Base-by-base conservation (phyloP, 2,329 filamentous ascomycete species). In the Xylariomycetidae sp. region DNA sequence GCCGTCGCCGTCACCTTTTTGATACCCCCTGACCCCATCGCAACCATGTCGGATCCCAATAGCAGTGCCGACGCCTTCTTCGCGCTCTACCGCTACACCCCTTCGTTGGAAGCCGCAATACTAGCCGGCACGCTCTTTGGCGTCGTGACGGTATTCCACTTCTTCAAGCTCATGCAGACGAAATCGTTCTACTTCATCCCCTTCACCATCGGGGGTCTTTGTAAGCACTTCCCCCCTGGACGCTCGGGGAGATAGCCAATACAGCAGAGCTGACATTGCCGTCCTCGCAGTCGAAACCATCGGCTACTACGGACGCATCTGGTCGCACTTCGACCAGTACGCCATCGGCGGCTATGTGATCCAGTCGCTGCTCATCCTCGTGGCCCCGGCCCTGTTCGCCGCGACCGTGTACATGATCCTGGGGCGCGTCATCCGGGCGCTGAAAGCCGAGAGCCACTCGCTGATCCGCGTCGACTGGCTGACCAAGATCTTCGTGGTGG, bases 401-500 rank as follows among this genome's bases (percentile, higher is more conserved):
- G 58, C 58, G 4, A 51, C 52, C 5, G 55, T 61, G 26, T 61
- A 61, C 45, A 61, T 61, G 57, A 47, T 52, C 17, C 56, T 61
- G 18, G 56, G 56, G 10, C 50, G 58, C 7, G 28, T 59, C 13
- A 49, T 57, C 14, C 31, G 34, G 1, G 44, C 49, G 13, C 50
- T 55, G 8, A 12, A 8, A 8, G 39, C 39, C 17, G 32, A 42
- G 22, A 7, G 18, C 16, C 31, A 32, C 14, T 37, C 35, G 12
- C 10, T 42, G 12, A 31, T 44, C 14, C 36, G 32, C n/a, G 22
- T 37, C 19, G 10, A 28, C 4, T 63, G 59, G 56, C 45, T 70
- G 6, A 69, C 66, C 6, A 64, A 61, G 35, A 52, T 66, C 23
- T 72, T 72, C 34, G 65, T 72, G 7, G 43, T 49, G 10, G 64